Evolutionary conservation across 768 basidiomycete species (phyloP).

Genomic region (Boletus rufocinnamomeus): DNA sequence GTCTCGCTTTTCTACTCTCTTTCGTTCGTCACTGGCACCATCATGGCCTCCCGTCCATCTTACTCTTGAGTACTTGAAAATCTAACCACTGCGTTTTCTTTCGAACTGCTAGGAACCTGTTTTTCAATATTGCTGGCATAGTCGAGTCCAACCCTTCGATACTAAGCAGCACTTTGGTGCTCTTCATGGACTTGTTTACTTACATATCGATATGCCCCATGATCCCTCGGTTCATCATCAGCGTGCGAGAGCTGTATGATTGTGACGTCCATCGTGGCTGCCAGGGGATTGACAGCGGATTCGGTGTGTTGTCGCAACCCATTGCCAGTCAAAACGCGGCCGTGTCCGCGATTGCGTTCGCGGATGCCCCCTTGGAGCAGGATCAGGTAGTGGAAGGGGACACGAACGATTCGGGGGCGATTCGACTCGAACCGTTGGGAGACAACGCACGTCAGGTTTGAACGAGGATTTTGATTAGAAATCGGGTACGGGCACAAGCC

Average conservation of each 20-base stretch:
- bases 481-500: no score
- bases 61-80: not conserved
- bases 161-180: no score
- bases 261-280: not conserved
- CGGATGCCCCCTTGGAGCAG: not conserved
- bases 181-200: not conserved
- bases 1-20: not conserved
- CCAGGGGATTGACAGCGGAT: slow-evolving; percentile 9
- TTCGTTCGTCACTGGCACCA: not conserved
- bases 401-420: no score
- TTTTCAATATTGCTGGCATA: no score
- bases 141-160: no score
- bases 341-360: not conserved
- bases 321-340: not conserved
- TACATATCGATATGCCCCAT: not conserved
- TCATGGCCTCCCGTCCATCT: not conserved
- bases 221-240: slow-evolving; percentile 12
- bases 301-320: slow-evolving; percentile 1
- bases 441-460: not conserved
- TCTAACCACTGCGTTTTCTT: not conserved
- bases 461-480: not conserved
- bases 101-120: not conserved
- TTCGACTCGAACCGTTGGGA: not conserved
- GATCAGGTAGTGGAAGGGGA: not conserved
- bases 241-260: slow-evolving; percentile 5